A percentile compares a stretch with the other conserved stretches of the same genome.
These are phyloP conservation scores for Pythium brassicae DNA, from an alignment of 352 stramenopile genomes.

Conservation along the genomic window DNA sequence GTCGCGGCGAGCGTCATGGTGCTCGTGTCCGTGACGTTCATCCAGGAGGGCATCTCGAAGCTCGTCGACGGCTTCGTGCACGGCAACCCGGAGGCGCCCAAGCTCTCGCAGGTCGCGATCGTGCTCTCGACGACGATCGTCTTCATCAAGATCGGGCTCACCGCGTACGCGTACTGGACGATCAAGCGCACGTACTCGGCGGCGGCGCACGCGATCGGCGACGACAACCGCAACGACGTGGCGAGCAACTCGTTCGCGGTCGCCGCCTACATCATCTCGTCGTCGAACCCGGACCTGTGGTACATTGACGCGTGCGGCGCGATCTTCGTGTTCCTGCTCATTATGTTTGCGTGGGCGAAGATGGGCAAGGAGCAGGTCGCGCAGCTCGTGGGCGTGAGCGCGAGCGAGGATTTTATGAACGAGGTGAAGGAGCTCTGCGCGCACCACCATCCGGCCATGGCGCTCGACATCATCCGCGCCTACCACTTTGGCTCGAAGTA, in stretches of 20 bases:
- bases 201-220: slow-evolving; percentile 54
- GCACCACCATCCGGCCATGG: slow-evolving; percentile 65
- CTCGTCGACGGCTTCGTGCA: slow-evolving; percentile 38
- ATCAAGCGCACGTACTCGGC: slow-evolving; percentile 45
- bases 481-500: slow-evolving; percentile 96
- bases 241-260: slow-evolving; percentile 90
- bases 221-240: slow-evolving; percentile 95
- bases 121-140: slow-evolving; percentile 70
- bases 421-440: slow-evolving; percentile 80
- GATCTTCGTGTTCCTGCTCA: slow-evolving; percentile 92
- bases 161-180: slow-evolving; percentile 59
- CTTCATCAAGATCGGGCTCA: slow-evolving; percentile 64
- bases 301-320: slow-evolving; percentile 90
- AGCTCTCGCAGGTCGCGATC: slow-evolving; percentile 84
- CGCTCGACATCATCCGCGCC: slow-evolving; percentile 85
- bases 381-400: slow-evolving; percentile 65
- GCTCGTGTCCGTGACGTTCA: slow-evolving; percentile 85
- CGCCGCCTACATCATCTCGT: slow-evolving; percentile 56
- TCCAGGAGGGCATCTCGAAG: slow-evolving; percentile 51
- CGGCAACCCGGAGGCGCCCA: slow-evolving; percentile 66
- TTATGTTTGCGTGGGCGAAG: slow-evolving; percentile 89
- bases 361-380: slow-evolving; percentile 91
- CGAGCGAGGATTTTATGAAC: slow-evolving; percentile 86
- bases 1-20: slow-evolving; percentile 91
- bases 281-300: slow-evolving; percentile 56